phyloP scores from a whole-genome alignment of 306 rosid species.

The Rubus idaeus region DNA sequence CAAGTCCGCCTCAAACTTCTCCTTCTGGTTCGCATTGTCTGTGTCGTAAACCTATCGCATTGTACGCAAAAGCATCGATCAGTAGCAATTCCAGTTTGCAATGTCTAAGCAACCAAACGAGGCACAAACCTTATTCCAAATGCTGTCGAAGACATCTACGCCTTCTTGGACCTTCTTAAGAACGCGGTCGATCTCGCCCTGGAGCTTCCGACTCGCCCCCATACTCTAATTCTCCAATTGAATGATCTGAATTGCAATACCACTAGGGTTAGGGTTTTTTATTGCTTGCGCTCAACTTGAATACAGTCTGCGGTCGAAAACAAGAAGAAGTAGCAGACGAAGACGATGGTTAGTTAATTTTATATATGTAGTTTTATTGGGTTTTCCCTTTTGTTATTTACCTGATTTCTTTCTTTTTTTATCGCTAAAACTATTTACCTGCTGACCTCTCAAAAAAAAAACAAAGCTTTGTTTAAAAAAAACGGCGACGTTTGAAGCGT shows the following conservation, averaged over 20 bases:
- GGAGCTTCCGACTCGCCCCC: constrained; percentile 99
- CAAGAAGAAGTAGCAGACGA: neutral
- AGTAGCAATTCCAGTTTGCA: neutral
- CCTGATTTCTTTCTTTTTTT: no score
- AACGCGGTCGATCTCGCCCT: constrained; percentile 99
- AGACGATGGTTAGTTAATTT: no score
- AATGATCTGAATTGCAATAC: neutral
- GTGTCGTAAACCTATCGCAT: constrained; percentile 78
- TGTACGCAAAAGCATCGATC: neutral
- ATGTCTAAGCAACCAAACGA: constrained; percentile 5
- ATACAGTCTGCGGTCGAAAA: neutral
- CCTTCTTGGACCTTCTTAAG: constrained; percentile 98
- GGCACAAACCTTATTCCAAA: constrained; percentile 86
- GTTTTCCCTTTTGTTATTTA: no score
- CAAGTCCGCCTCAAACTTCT: constrained; percentile 96
- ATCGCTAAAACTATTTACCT: no score
- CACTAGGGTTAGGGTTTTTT: constrained; percentile 14
- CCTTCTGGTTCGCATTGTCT: constrained; percentile 97
- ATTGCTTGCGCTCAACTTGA: neutral
- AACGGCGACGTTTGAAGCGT: neutral
- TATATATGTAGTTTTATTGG: neutral
- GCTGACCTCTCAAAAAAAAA: no score
- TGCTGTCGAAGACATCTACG: constrained; percentile 91
- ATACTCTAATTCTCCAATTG: constrained; percentile 27
- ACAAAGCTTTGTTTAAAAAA: no score